Conservation (phyloP, 805 yeast species). For the Metschnikowia cerradonensis region DNA sequence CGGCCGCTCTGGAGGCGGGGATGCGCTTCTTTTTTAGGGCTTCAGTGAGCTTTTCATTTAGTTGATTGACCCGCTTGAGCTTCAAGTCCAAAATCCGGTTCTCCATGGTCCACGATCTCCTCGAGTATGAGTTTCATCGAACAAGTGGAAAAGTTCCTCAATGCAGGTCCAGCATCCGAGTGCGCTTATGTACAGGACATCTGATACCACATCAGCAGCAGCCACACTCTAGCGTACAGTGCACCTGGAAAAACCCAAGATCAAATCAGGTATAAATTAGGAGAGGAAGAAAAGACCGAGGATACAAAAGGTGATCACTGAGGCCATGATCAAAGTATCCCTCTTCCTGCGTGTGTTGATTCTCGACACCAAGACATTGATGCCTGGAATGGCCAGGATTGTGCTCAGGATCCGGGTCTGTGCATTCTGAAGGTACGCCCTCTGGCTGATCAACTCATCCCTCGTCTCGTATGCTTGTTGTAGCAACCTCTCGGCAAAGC, state of each 20-base stretch:
- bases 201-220: constrained; percentile 1
- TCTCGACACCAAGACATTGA: constrained; percentile 67
- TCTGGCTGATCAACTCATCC: constrained; percentile 75
- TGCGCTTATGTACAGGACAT: background rate
- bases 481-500: constrained; percentile 72
- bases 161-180: background rate
- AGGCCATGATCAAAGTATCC: constrained; percentile 79
- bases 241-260: background rate
- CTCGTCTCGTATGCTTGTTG: constrained; percentile 87
- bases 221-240: background rate
- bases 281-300: constrained; percentile 52
- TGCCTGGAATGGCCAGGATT: constrained; percentile 74
- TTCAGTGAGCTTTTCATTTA: constrained; percentile 50
- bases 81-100: constrained; percentile 51
- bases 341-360: constrained; percentile 87
- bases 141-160: background rate
- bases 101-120: constrained; percentile 15
- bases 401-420: constrained; percentile 59
- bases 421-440: constrained; percentile 58
- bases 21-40: constrained; percentile 54
- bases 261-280: constrained; percentile 3
- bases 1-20: constrained; percentile 60
- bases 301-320: constrained; percentile 69
- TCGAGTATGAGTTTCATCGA: background rate
- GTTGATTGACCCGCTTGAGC: constrained; percentile 55